Evolutionary conservation across 257 asterid genomes (phyloP), one percentile per base, ranked within the genome.

Genomic region (Eucommia ulmoides): DNA sequence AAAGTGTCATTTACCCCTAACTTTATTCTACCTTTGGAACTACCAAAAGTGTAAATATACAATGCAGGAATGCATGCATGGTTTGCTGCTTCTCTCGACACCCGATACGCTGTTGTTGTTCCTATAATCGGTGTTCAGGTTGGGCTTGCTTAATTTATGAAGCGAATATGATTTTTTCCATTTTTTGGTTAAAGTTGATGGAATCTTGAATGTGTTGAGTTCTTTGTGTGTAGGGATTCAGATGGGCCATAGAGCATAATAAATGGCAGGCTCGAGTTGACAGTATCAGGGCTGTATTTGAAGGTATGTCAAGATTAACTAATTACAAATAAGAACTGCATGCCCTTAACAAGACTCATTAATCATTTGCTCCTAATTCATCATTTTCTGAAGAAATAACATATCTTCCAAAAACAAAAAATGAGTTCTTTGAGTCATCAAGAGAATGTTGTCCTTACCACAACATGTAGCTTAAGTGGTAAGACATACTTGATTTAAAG

Each of bases 81-180:
- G 97, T 73, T 85, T 74, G 97, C 76, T 24, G 96, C 91, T 14
- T 78, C 83, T 65, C 83, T 53, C 45, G 97, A 89, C 55, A 68
- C 91, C 60, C 93, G 93, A 51, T 89, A 80, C 69, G 46, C 94
- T 19, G 94, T 85, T 63, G 96, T 59, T 68, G 97, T 63, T 52
- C 94, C 96, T 18, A 69, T 84, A 61, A 89, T 89, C 51, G 96
- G 97, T 17, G 86, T 89, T 66, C 97, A 89, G 88, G 97, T 82
- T 24, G 51, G 64, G 63, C 9, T 50, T 53, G 15, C 15, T 4
- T 29, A 17, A 25, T n/a, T 21, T 42, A 2, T 6, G 16, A 18
- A 42, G 10, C 2, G 20, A n/a, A n/a, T 8, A 4, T 6, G 4
- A 42, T 15, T 6, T 16, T 2, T 16, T 42, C 15, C 19, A 16